Evolutionary conservation across 106 monocot species (phyloP), one percentile per base, ranked within the genome.

Genomic region (Ottelia alismoides): DNA sequence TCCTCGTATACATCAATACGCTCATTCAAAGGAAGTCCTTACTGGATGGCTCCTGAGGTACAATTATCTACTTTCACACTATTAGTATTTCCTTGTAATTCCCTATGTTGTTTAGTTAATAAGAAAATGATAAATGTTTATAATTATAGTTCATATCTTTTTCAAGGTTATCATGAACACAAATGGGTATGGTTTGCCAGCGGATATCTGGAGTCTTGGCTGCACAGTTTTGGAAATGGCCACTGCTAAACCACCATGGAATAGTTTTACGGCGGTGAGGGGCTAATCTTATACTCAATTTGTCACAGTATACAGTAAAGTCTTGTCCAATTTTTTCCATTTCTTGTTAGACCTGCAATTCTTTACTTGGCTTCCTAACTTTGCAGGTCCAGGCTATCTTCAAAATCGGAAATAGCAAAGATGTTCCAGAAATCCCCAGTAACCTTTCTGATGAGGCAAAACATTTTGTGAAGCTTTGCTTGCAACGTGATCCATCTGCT

Each of bases 11-110:
- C 69, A 61, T 76, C 81, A 45, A 79, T 89, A 74, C 79, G 72
- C 12, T 99, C 98, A 44, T 90, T 99, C 55, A 99, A 99, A 68
- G 98, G 98, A 75, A 99, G 98, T 64, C 98, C 98, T 47, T 90
- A 99, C 51, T 99, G 98, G 98, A 99, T 99, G 85, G 98, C 98
- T 60, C 98, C 98, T 43, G 98, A 99, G 98, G 98, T 83, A 66
- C 11, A 5, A 10, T 22, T 30, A 53, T 21, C 6, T 7, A 43
- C 10, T 43, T 16, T 43, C 10, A 7, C 16, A 43, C 40, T 43
- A 7, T 43, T 43, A 16, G n/a, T n/a, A n/a, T n/a, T n/a, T n/a
- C n/a, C n/a, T n/a, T n/a, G n/a, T n/a, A n/a, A n/a, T n/a, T n/a
- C n/a, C n/a, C n/a, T n/a, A n/a, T n/a, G 40, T 6, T 30, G 28